Evolutionary conservation across 257 asterid genomes (phyloP), one percentile per base, ranked within the genome.

Genomic region (Salvia rosmarinus): DNA sequence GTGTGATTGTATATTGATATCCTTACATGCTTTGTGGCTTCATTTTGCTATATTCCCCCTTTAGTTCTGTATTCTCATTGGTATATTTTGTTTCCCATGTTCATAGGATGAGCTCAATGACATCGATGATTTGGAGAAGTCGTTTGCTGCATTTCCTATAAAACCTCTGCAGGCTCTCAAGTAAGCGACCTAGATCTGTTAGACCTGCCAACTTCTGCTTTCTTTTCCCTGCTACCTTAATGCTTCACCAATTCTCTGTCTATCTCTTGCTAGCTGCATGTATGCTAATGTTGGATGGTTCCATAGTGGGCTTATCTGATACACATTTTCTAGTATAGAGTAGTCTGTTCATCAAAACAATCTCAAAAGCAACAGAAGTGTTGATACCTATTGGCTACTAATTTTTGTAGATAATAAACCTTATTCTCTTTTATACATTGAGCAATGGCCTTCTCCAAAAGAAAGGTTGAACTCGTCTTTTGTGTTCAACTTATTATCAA

Each of bases 161-260:
- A 89, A 91, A 85, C 96, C 97, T 76, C 91, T 94, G 62, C 91
- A 85, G 83, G 99, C 98, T 73, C 96, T 94, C 82, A 89, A 89
- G 99, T 94, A 88, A 78, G 81, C 58, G 20, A 67, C 28, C 68
- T 35, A 50, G 14, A 61, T 73, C 47, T 72, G 7, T 70, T n/a
- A 62, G 52, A 25, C 66, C 44, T 64, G 60, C 56, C 75, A 68
- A 40, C 68, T 51, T 78, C 71, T 59, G 66, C 60, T 70, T 23
- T 78, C 5, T 37, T 64, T 73, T 75, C 63, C 74, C 57, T 39
- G 62, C 67, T 51, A 59, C 2, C 49, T 68, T 32, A 52, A 46
- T 79, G 58, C 72, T 49, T 64, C 47, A n/a, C 30, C 69, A 12
- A 46, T 12, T 68, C 8, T 35, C 56, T 68, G 60, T 57, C 37